Conservation (phyloP, 2,329 filamentous ascomycete genomes). For the Blumeriella jaapii region DNA sequence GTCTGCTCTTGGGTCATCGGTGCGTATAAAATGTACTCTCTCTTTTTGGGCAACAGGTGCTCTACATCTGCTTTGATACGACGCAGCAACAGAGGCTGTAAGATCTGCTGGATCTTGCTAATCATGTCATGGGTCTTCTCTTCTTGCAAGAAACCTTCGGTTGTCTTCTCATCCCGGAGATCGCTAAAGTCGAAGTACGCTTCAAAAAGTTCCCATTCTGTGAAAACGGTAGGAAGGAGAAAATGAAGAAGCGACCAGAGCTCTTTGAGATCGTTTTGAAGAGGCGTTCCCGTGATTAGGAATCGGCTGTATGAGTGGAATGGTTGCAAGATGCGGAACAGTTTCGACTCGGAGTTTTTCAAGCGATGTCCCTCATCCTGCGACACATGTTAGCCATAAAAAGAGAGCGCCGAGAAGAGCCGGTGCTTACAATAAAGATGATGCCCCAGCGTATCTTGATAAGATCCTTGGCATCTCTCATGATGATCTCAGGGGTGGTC, state of each 20-base stretch:
- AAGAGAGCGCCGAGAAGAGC: neutral
- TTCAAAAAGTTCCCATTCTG: slow-evolving; percentile 85
- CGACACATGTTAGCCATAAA: slow-evolving; percentile 9
- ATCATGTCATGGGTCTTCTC: slow-evolving; percentile 67
- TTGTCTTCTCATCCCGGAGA: slow-evolving; percentile 69
- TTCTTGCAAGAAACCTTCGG: slow-evolving; percentile 69
- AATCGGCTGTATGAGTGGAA: slow-evolving; percentile 86
- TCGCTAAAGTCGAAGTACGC: slow-evolving; percentile 96
- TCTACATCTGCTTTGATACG: slow-evolving; percentile 91
- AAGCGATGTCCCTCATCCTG: slow-evolving; percentile 91
- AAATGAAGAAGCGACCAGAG: slow-evolving; percentile 94
- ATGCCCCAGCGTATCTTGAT: slow-evolving; percentile 89
- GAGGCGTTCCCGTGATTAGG: slow-evolving; percentile 84
- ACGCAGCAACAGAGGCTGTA: slow-evolving; percentile 82
- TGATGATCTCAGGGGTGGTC: slow-evolving; percentile 92
- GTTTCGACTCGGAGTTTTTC: slow-evolving; percentile 89
- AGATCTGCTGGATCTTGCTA: slow-evolving; percentile 80
- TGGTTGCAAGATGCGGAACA: slow-evolving; percentile 78
- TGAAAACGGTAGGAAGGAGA: slow-evolving; percentile 82
- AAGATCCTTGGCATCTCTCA: slow-evolving; percentile 75
- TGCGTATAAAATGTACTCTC: slow-evolving; percentile 91
- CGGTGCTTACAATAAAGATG: slow-evolving; percentile 68
- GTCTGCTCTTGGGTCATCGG: slow-evolving; percentile 85
- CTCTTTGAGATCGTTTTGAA: slow-evolving; percentile 93
- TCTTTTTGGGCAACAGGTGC: slow-evolving; percentile 82